Base-by-base conservation (phyloP, 257 asterid species). In the Echites panduratus region DNA sequence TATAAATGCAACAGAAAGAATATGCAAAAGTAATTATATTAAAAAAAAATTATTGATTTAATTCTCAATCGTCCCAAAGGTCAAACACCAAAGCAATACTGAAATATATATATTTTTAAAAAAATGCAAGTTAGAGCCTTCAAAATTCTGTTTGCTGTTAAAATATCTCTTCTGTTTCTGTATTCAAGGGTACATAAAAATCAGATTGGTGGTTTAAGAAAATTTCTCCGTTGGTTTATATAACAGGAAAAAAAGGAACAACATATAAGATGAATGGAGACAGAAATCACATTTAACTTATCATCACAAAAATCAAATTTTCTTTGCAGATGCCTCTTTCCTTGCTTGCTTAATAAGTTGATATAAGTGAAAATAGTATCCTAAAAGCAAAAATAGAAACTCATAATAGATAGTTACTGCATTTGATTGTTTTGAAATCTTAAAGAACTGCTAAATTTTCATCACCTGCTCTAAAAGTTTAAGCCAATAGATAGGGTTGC, bases 1-100 rank as follows among this genome's bases (percentile, higher is more conserved):
- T 84, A 85, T 22, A 48, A 74, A 50, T 50, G 38, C 63, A 44
- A 35, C n/a, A 24, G 58, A 41, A 9, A 48, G 52, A 70, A 52
- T 11, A 35, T 49, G 59, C 29, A 75, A 41, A 50, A 48, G n/a
- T 35, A 58, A 56, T 22, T 22, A 22, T 29, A 75, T 53, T n/a
- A 43, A 68, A 52, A 27, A 7, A 54, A 53, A 59, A 49, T 38
- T 8, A 26, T 5, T 43, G 38, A 43, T 35, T 32, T 16, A 66
- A n/a, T n/a, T 7, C 43, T 17, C 16, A 38, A 1, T 12, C 2
- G 29, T 14, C 22, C 79, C 20, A 27, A 29, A 17, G 27, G 26
- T 35, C 27, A 35, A 19, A 63, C 22, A 38, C 27, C 68, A 63
- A 9, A 38, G 48, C 38, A 19, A 24, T 29, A 50, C 2, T n/a